Base-by-base conservation (phyloP, 2,329 filamentous ascomycete species). In the Aspergillus pseudoviridinutans region DNA sequence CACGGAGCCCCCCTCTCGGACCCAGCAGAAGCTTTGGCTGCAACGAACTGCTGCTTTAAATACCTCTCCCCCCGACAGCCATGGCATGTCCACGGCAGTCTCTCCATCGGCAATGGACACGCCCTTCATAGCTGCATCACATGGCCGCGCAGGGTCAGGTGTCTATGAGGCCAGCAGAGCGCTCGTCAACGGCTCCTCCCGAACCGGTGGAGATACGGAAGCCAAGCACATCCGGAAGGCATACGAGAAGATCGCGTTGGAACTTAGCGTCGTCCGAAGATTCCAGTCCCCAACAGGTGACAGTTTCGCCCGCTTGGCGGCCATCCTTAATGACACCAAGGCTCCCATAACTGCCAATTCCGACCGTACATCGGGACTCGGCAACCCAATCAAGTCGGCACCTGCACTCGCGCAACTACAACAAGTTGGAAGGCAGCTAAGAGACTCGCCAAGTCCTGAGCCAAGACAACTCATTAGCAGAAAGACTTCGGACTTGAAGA, bases 11-110 rank as follows among this genome's bases (percentile, higher is more conserved):
- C 71, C 69, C 20, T 79, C 78, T n/a, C 72, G 78, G 51, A 80
- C 78, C 4, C 77, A 80, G 60, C 78, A 79, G 61, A 78, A 78
- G 58, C 71, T 80, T 12, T 79, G 78, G 74, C 69, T 80, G 46
- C 76, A 80, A 58, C 73, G 77, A 49, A 78, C 76, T 10, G 76
- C 76, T 25, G 69, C 75, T 10, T 64, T 78, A 17, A 77, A 77
- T 32, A 77, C 76, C 50, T 78, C 77, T 4, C 74, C 76, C 20
- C 75, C 75, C 4, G 75, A 77, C 57, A 59, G 64, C 14, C 72
- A 75, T 66, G 73, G 72, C 25, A 61, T 69, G 8, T 59, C 71
- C 4, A 51, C 71, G 3, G 61, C 66, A 22, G 64, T 66, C 1
- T 66, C 76, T 22, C 70, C 74, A 7, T 70, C 76, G 3, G 61